These are phyloP conservation scores for Erigeron canadensis DNA, from an alignment of 129 eudicot species.

Conservation along the genomic window DNA sequence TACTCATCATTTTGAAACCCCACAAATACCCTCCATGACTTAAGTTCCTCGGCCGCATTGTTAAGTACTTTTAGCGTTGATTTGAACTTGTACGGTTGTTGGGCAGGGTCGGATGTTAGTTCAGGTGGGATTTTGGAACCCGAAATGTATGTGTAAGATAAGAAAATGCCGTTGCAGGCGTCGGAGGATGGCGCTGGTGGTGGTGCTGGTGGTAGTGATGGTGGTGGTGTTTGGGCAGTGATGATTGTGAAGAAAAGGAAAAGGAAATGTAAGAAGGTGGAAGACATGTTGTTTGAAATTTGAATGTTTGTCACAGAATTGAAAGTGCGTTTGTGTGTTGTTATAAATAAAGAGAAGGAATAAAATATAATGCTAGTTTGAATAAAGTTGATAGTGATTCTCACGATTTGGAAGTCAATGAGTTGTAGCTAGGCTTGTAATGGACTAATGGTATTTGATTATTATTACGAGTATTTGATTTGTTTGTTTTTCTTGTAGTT, in stretches of 20 bases:
- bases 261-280: conserved; percentile 21
- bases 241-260: conserved; percentile 37
- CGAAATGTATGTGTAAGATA: conserved; percentile 43
- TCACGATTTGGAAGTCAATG: too few relatives aligned
- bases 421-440: too few relatives aligned
- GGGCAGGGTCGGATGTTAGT: conserved; percentile 29
- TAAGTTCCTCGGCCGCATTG: conserved; percentile 59
- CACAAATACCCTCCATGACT: conserved; percentile 65
- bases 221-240: conserved; percentile 27
- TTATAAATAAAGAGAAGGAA: neutral
- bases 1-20: conserved; percentile 71
- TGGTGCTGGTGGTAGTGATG: conserved; percentile 41
- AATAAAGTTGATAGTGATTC: neutral
- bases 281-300: conserved; percentile 25
- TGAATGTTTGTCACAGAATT: conserved; percentile 3
- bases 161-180: conserved; percentile 61
- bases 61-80: conserved; percentile 53
- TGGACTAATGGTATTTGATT: too few relatives aligned
- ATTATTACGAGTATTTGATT: too few relatives aligned
- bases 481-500: too few relatives aligned
- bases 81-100: conserved; percentile 65
- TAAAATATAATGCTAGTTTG: neutral
- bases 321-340: neutral
- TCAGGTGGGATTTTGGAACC: conserved; percentile 47
- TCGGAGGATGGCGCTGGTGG: conserved; percentile 52